A percentile compares a stretch with the other conserved stretches of the same genome.
Conservation (phyloP, 495 filamentous ascomycete species). For the Penicillium malachiteum region DNA sequence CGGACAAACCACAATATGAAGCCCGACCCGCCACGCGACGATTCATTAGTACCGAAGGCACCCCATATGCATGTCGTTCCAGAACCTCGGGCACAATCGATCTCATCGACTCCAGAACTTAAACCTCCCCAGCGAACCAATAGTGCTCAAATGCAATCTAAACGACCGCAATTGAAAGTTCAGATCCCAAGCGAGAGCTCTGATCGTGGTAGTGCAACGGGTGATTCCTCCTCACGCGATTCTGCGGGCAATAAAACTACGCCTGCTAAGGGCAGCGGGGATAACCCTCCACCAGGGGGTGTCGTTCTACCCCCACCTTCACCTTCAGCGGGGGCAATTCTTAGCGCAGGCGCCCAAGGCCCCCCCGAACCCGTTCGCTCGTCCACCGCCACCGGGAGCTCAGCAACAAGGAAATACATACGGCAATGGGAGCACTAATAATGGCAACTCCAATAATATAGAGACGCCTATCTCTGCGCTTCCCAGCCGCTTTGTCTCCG, state of each 20-base stretch:
- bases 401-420: constrained; percentile 41
- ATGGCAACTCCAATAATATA: constrained; percentile 71
- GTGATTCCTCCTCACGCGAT: constrained; percentile 73
- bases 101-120: constrained; percentile 56
- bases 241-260: constrained; percentile 60
- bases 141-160: constrained; percentile 58
- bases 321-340: constrained; percentile 76
- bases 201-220: constrained; percentile 73
- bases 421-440: constrained; percentile 57
- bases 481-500: constrained; percentile 83
- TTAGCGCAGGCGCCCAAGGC: constrained; percentile 88
- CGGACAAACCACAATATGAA: constrained; percentile 42
- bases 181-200: constrained; percentile 92
- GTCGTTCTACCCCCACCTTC: constrained; percentile 92
- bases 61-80: constrained; percentile 30
- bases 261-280: constrained; percentile 50
- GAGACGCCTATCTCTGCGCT: constrained; percentile 98
- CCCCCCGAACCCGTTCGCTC: constrained; percentile 94
- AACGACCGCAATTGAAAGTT: constrained; percentile 82
- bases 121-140: constrained; percentile 76
- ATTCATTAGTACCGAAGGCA: constrained; percentile 43
- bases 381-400: constrained; percentile 63
- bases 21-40: constrained; percentile 45
- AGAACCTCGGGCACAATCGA: constrained; percentile 45
- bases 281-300: constrained; percentile 57